Percentiles rank a stretch among this genome's conserved stretches.
Conservation (phyloP, 1,284 basidiomycete genomes). For the Leccinum fuscescens region DNA sequence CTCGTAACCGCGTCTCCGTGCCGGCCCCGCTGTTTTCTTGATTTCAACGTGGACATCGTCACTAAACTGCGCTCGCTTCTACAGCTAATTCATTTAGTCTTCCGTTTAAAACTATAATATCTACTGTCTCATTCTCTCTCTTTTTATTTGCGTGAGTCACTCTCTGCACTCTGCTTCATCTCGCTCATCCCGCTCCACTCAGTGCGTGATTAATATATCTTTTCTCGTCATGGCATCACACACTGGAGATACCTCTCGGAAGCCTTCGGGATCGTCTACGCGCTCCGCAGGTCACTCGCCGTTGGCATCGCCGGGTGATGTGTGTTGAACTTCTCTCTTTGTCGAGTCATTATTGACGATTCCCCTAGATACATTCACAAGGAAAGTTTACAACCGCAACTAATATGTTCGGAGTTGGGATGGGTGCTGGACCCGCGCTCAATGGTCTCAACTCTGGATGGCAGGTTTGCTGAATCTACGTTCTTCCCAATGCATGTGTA, state of each 20-base stretch:
- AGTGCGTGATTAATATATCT: slow-evolving; percentile 34
- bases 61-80: slow-evolving; percentile 25
- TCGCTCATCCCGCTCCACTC: slow-evolving; percentile 19
- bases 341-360: slow-evolving; percentile 10
- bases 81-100: slow-evolving; percentile 38
- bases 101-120: slow-evolving; percentile 36
- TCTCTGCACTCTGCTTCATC: slow-evolving; percentile 5
- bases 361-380: slow-evolving; percentile 38
- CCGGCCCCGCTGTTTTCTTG: slow-evolving; percentile 21
- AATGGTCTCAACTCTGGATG: slow-evolving; percentile 62
- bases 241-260: slow-evolving; percentile 52
- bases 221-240: slow-evolving; percentile 48
- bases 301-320: slow-evolving; percentile 53
- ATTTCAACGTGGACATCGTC: slow-evolving; percentile 23
- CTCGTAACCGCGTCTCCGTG: slow-evolving; percentile 32
- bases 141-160: slow-evolving; percentile 32
- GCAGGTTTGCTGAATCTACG: slow-evolving; percentile 51
- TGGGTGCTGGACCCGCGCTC: slow-evolving; percentile 46
- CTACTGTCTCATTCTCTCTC: slow-evolving; percentile 22
- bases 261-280: slow-evolving; percentile 65
- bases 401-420: slow-evolving; percentile 55
- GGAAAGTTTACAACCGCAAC: slow-evolving; percentile 43
- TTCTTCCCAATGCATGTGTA: slow-evolving; percentile 6
- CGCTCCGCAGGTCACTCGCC: slow-evolving; percentile 64
- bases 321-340: slow-evolving; percentile 27